Conservation (phyloP, 129 eudicot species). For the Mikania micrantha region DNA sequence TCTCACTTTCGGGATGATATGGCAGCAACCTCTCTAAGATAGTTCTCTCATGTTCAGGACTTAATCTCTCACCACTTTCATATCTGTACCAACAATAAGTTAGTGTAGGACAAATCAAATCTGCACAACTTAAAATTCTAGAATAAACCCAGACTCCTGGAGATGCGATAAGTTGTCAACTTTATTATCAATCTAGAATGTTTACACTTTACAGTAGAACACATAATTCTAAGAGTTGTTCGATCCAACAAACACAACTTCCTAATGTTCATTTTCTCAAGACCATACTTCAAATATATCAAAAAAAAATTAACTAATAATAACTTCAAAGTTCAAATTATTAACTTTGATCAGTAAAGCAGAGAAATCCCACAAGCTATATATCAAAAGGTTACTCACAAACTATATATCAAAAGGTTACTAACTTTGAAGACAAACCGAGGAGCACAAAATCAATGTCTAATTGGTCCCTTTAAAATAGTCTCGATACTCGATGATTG, state of each 20-base stretch:
- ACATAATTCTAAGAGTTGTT: background rate
- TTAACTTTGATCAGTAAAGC: background rate
- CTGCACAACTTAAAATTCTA: background rate
- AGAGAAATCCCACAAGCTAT: background rate
- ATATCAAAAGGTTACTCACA: background rate
- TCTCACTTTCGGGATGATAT: slow-evolving; percentile 73
- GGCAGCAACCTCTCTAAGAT: slow-evolving; percentile 80
- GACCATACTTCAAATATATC: background rate
- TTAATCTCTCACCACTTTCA: slow-evolving; percentile 71
- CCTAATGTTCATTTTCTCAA: background rate
- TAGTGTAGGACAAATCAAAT: slow-evolving; percentile 5
- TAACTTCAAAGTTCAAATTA: background rate
- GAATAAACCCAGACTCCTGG: background rate
- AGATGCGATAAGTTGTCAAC: background rate
- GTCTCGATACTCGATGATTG: background rate
- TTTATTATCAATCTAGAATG: background rate
- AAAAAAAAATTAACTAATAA: background rate
- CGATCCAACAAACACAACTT: background rate
- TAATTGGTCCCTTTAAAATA: background rate
- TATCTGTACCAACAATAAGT: slow-evolving; percentile 45
- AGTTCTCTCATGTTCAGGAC: slow-evolving; percentile 74
- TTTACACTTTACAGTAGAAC: slow-evolving; percentile 4
- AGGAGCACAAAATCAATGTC: background rate
- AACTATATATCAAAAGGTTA: background rate
- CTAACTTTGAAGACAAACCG: background rate